Base-by-base conservation (phyloP, 441 rosid species). In the Eutrema salsugineum region DNA sequence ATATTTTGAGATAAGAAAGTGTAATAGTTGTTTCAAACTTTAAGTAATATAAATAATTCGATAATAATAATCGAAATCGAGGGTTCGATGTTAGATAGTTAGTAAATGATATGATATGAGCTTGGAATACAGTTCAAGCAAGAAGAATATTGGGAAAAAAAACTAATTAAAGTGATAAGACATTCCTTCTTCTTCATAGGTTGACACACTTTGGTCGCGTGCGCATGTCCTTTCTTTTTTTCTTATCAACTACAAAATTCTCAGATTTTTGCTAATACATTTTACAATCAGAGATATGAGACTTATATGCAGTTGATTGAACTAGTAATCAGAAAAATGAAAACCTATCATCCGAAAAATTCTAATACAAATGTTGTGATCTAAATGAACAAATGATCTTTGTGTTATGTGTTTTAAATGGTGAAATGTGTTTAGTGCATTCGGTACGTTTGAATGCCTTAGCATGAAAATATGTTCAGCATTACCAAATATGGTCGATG, bases 61-160 rank as follows among this genome's bases (percentile, higher is more conserved):
- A 50, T 46, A 17, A 39, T 19, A 6, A 30, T 48, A 20, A 33
- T 49, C 48, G 17, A 48, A 48, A 32, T 32, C 15, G 30, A 16
- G n/a, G 46, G 15, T 17, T 68, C 6, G 62, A 68, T 20, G n/a
- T n/a, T n/a, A n/a, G n/a, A n/a, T n/a, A n/a, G n/a, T 40, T 49
- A 66, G 48, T 58, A 73, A 74, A 51, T 59, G 63, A 42, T 0
- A 73, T 73, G 30, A 48, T 33, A 55, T 28, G 70, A 68, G 65
- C 75, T 75, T 75, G 74, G 79, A 62, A 75, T 55, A 75, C 65
- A 68, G 68, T 68, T 63, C 75, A 63, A 75, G 79, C 74, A 74
- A 73, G 20, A 73, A 56, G 38, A 54, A 40, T 49, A 33, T 36
- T 58, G 47, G 9, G n/a, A 28, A 55, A 11, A 63, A 66, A n/a